phyloP scores from a whole-genome alignment of 2,329 filamentous ascomycete species.

The Beauveria australis region DNA sequence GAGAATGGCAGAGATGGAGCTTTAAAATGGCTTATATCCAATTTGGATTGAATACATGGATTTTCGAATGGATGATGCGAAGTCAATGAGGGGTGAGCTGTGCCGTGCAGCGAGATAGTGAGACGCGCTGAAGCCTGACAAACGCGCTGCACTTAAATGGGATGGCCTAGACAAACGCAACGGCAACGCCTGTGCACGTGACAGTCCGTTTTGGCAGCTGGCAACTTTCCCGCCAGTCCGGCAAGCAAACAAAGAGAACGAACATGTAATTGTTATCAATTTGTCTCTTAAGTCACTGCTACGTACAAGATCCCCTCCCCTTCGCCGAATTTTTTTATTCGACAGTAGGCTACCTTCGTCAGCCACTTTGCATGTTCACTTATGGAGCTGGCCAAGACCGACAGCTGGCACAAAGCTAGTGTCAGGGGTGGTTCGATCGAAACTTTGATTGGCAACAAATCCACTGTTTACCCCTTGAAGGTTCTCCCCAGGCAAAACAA shows the following conservation, averaged over 20 bases:
- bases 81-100: not conserved
- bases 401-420: constrained; percentile 2
- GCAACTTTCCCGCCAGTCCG: not conserved
- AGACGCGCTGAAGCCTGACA: constrained; percentile 7
- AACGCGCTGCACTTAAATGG: not conserved
- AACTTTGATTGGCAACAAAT: constrained; percentile 7
- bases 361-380: not conserved
- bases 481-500: constrained; percentile 7
- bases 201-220: not conserved
- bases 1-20: not conserved
- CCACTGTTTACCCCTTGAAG: constrained; percentile 10
- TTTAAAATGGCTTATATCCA: not conserved
- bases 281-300: not conserved
- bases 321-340: not conserved
- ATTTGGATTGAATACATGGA: not conserved
- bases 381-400: constrained; percentile 1
- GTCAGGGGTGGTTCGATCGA: constrained; percentile 7
- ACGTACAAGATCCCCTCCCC: not conserved
- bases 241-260: not conserved
- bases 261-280: not conserved
- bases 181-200: constrained; percentile 7
- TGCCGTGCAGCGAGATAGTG: not conserved
- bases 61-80: not conserved
- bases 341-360: not conserved
- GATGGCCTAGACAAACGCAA: not conserved